Evolutionary conservation across 306 rosid species (phyloP).

Genomic region (Cucurbita moschata): DNA sequence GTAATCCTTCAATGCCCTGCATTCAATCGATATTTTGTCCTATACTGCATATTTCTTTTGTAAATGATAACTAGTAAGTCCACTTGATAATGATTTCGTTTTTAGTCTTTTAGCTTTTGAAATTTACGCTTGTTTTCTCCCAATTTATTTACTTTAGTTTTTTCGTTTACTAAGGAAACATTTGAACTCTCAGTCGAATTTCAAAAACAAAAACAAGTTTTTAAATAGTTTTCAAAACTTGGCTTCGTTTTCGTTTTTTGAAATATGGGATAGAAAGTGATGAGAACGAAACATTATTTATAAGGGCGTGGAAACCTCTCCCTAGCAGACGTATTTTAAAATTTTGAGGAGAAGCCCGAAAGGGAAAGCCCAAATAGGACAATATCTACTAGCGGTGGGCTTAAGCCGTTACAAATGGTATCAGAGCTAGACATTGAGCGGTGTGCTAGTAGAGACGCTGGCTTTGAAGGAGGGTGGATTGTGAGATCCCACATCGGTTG

Average conservation of each 20-base stretch:
- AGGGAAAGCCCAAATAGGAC: too few species aligned
- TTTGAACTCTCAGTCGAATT: not conserved
- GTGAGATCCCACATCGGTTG: too few species aligned
- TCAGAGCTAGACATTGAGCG: too few species aligned
- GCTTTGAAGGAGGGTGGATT: too few species aligned
- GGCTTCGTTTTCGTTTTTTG: not conserved
- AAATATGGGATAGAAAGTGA: not conserved
- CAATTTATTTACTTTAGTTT: too few species aligned
- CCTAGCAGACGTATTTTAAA: too few species aligned
- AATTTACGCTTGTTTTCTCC: not conserved
- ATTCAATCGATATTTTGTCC: not conserved
- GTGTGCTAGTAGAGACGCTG: too few species aligned
- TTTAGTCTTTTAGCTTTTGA: not conserved
- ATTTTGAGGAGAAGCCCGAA: too few species aligned
- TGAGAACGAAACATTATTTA: too few species aligned
- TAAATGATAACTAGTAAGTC: not conserved
- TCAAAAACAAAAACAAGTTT: not conserved
- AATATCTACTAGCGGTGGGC: too few species aligned
- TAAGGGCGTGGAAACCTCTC: too few species aligned
- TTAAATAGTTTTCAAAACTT: not conserved
- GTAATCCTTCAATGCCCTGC: constrained; percentile 11
- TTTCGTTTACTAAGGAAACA: not conserved
- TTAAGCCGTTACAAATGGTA: too few species aligned
- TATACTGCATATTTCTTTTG: not conserved
- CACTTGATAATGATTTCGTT: not conserved